Evolutionary conservation across 2,329 filamentous ascomycete species (phyloP).

Genomic region (Diplodia sapinea): DNA sequence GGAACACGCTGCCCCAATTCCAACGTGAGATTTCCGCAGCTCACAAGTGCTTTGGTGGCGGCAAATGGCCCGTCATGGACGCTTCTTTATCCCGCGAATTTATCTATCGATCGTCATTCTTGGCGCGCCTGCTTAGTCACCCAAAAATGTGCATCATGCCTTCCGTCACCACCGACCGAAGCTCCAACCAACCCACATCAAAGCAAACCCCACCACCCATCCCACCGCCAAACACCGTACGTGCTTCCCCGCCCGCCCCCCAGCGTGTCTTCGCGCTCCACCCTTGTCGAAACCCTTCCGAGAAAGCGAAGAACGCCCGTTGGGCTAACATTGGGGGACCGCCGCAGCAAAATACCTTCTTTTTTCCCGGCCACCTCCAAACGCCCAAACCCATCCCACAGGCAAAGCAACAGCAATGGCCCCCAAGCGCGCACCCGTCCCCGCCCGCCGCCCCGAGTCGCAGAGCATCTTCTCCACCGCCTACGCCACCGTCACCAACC

Average conservation of each 20-base stretch:
- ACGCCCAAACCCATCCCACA: background rate
- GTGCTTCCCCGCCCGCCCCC: background rate
- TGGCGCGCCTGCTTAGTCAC: conserved; percentile 30
- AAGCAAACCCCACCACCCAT: background rate
- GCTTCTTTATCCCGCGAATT: background rate
- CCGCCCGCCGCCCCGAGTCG: background rate
- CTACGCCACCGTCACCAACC: conserved; percentile 50
- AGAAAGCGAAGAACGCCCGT: background rate
- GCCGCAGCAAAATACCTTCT: background rate
- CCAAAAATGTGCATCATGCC: conserved; percentile 31
- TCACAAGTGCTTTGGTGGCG: background rate
- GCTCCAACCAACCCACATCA: conserved; percentile 19
- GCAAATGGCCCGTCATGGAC: background rate
- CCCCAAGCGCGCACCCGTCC: conserved; percentile 10
- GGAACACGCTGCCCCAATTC: background rate
- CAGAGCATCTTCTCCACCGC: conserved; percentile 34
- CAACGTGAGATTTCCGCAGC: background rate
- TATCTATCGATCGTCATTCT: conserved; percentile 11
- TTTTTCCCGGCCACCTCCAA: background rate
- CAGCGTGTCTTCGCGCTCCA: background rate
- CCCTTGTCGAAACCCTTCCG: too few species aligned
- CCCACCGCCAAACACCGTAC: background rate
- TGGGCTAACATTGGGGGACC: background rate
- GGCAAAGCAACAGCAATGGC: conserved; percentile 7
- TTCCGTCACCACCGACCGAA: conserved; percentile 19